Evolutionary conservation across 2,329 filamentous ascomycete genomes (phyloP).

Genomic region (Botrytis pseudocinerea): DNA sequence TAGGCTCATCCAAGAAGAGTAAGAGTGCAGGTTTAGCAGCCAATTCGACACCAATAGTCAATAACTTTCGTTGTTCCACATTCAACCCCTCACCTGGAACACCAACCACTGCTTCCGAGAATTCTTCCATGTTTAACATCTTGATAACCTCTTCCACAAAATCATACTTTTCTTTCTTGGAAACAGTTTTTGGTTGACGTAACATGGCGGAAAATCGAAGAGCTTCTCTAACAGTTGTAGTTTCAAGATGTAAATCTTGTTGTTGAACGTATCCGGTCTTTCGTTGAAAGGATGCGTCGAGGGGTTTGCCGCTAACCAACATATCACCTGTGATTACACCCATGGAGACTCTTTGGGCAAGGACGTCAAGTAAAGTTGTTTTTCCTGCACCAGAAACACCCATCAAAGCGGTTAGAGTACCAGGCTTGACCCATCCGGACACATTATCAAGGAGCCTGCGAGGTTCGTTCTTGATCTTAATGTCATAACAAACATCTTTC

Average conservation of each 20-base stretch:
- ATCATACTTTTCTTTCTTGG: constrained; percentile 74
- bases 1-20: constrained; percentile 92
- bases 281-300: constrained; percentile 73
- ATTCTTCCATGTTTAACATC: constrained; percentile 86
- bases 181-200: constrained; percentile 74
- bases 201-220: constrained; percentile 83
- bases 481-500: constrained; percentile 65
- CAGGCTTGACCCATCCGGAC: constrained; percentile 73
- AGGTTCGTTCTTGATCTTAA: constrained; percentile 65
- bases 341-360: constrained; percentile 81
- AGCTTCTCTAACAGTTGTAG: constrained; percentile 75
- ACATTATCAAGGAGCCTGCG: constrained; percentile 68
- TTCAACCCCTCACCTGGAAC: constrained; percentile 85
- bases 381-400: constrained; percentile 79
- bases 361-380: constrained; percentile 79
- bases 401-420: constrained; percentile 69
- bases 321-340: constrained; percentile 88
- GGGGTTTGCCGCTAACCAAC: constrained; percentile 42
- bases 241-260: constrained; percentile 85
- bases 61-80: constrained; percentile 68
- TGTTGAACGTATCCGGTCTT: constrained; percentile 94
- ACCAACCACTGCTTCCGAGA: constrained; percentile 88
- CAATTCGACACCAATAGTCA: constrained; percentile 95
- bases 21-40: constrained; percentile 87
- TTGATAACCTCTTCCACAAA: constrained; percentile 93